Percentiles rank a stretch among this genome's conserved stretches.
Conservation (phyloP, 192 early-diverging fungal species). For the Coemansia asiatica region DNA sequence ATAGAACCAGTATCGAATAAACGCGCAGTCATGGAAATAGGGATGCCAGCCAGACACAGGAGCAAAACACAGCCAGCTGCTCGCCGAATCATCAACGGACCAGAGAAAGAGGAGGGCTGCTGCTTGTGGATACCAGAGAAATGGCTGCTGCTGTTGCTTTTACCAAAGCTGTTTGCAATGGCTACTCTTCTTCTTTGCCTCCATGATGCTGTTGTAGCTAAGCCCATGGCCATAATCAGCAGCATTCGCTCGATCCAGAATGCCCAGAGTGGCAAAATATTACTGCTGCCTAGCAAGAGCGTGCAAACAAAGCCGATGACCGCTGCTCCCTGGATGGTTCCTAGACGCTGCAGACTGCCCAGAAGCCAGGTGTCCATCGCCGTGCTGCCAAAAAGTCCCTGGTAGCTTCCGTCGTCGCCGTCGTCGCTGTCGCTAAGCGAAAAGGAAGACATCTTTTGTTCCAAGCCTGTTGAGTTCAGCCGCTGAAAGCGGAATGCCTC, state of each 20-base stretch:
- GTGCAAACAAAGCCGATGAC: neutral
- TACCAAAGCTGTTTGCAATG: too few relatives aligned
- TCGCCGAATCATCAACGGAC: too few relatives aligned
- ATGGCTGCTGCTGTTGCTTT: too few relatives aligned
- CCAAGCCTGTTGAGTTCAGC: conserved; percentile 28
- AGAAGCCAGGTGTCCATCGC: conserved; percentile 37
- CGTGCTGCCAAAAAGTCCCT: conserved; percentile 35
- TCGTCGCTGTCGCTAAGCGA: conserved; percentile 23
- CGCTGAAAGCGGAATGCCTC: conserved; percentile 25
- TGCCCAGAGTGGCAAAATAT: too few relatives aligned
- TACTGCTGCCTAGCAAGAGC: too few relatives aligned
- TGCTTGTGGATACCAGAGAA: neutral
- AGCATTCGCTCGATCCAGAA: too few relatives aligned
- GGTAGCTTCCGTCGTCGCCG: conserved; percentile 39
- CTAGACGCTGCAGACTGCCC: conserved; percentile 7
- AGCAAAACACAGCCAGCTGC: neutral
- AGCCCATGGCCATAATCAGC: too few relatives aligned
- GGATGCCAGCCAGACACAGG: neutral
- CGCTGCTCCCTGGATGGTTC: neutral
- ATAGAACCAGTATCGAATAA: too few relatives aligned
- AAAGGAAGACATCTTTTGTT: conserved; percentile 42
- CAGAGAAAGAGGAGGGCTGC: too few relatives aligned
- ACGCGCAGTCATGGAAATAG: neutral
- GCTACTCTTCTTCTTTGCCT: too few relatives aligned
- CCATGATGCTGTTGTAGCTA: neutral